Evolutionary conservation across 164 flowering plant species (phyloP).

Genomic region (Stephania japonica): DNA sequence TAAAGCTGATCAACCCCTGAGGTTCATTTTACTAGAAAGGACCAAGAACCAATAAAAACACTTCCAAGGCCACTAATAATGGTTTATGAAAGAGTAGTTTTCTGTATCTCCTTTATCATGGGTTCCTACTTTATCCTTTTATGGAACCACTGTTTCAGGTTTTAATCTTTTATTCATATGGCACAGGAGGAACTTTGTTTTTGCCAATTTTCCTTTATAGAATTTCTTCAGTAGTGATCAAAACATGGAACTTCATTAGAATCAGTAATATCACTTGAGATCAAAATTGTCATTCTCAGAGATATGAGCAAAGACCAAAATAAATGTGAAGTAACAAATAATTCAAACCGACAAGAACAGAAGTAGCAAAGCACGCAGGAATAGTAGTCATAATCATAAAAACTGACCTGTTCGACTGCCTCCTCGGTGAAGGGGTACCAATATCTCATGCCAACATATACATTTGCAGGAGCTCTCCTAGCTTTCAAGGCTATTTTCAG

Average conservation of each 20-base stretch:
- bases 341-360: not conserved
- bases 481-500: slow-evolving; percentile 65
- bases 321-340: not conserved
- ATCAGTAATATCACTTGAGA: not conserved
- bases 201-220: no score
- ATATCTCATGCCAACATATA: slow-evolving; percentile 93
- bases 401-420: slow-evolving; percentile 66
- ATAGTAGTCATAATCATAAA: not conserved
- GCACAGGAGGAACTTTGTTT: no score
- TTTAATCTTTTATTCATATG: no score
- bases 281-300: not conserved
- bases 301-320: not conserved
- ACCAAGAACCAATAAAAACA: no score
- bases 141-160: no score
- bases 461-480: slow-evolving; percentile 50
- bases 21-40: no score
- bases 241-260: not conserved
- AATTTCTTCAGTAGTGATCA: no score
- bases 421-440: slow-evolving; percentile 97
- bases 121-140: no score
- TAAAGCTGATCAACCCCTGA: no score
- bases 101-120: no score
- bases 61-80: no score
- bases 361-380: not conserved
- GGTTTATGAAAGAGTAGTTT: no score